Percentiles rank a stretch among this genome's conserved stretches.
phyloP scores from a whole-genome alignment of 2,329 filamentous ascomycete genomes.

The Tothia fuscella region DNA sequence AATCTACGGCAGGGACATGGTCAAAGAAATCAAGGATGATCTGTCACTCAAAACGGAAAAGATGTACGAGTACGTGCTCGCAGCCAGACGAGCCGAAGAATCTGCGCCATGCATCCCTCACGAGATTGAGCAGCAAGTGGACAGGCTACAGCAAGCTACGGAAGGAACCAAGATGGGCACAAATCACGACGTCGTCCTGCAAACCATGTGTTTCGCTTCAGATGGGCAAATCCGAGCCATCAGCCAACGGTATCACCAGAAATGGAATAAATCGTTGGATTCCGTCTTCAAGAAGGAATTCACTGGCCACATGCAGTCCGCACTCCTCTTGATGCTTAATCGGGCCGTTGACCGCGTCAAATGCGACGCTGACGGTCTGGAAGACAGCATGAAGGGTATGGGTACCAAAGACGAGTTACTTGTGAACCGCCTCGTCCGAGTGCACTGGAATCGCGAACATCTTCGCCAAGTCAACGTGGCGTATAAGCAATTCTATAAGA shows the following conservation, averaged over 20 bases:
- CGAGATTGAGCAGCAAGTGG: conserved; percentile 11
- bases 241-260: conserved; percentile 57
- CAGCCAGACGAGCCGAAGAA: conserved; percentile 66
- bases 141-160: conserved; percentile 29
- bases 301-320: conserved; percentile 82
- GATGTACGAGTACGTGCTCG: conserved; percentile 73
- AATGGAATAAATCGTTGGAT: conserved; percentile 59
- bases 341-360: conserved; percentile 69
- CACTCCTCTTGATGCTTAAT: conserved; percentile 67
- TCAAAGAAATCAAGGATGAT: conserved; percentile 62
- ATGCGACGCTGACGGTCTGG: conserved; percentile 71
- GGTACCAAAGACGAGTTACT: conserved; percentile 80
- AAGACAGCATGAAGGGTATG: conserved; percentile 73
- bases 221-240: conserved; percentile 80
- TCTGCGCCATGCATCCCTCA: conserved; percentile 55
- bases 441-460: conserved; percentile 70
- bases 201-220: conserved; percentile 62
- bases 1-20: conserved; percentile 51
- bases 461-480: conserved; percentile 68
- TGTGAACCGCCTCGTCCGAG: conserved; percentile 60
- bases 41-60: conserved; percentile 76
- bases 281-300: conserved; percentile 71
- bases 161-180: conserved; percentile 58
- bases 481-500: conserved; percentile 60
- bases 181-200: conserved; percentile 66